Conservation (phyloP, 208 protist species). For the Trypanosoma melophagium region DNA sequence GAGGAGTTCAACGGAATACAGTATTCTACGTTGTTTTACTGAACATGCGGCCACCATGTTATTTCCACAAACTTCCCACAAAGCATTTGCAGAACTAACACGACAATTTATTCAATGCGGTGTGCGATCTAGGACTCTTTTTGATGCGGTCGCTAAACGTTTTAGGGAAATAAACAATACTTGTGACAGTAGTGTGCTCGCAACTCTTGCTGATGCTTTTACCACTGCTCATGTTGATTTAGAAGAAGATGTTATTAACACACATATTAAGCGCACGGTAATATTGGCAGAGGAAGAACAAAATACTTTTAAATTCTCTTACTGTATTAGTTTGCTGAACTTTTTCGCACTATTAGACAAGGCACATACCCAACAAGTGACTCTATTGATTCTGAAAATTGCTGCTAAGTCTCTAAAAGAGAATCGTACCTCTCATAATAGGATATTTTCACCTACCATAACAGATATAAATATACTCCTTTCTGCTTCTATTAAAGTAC, state of each 20-base stretch:
- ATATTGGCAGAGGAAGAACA: constrained; percentile 17
- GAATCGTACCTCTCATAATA: neutral
- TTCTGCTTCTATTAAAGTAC: constrained; percentile 1
- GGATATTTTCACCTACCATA: neutral
- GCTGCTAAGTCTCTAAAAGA: neutral
- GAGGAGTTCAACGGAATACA: constrained; percentile 52
- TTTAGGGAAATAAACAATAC: constrained; percentile 32
- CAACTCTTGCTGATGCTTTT: constrained; percentile 44
- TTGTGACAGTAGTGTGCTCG: constrained; percentile 40
- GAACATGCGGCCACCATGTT: constrained; percentile 47
- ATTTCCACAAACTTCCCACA: constrained; percentile 42
- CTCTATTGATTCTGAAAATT: constrained; percentile 8
- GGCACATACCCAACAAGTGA: neutral
- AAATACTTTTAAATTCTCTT: constrained; percentile 8
- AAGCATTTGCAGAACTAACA: constrained; percentile 49
- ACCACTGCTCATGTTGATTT: constrained; percentile 56
- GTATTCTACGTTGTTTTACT: constrained; percentile 52
- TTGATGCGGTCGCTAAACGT: constrained; percentile 36
- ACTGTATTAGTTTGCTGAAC: constrained; percentile 23
- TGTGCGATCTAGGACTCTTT: constrained; percentile 51
- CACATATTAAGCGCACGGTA: constrained; percentile 34
- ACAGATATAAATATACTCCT: constrained; percentile 25
- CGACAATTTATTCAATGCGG: constrained; percentile 65
- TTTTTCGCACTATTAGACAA: constrained; percentile 18
- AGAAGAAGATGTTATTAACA: constrained; percentile 35